Percentiles rank a stretch among this genome's conserved stretches.
Evolutionary conservation across 305 asterid genomes (phyloP).

Genomic region (Fraxinus greggii): DNA sequence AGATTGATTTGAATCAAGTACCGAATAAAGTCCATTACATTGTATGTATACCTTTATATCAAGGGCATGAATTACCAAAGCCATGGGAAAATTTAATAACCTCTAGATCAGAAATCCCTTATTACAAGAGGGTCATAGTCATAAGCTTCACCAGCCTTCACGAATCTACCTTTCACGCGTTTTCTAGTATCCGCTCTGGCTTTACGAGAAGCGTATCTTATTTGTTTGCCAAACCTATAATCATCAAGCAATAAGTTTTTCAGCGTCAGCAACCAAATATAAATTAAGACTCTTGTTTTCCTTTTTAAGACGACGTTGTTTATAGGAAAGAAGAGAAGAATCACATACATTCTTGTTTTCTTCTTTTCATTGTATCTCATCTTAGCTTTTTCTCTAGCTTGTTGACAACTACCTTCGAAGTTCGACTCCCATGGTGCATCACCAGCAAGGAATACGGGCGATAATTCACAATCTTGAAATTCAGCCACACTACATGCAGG

Average conservation of each 20-base stretch:
- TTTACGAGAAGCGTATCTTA: conserved; percentile 82
- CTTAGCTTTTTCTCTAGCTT: conserved; percentile 70
- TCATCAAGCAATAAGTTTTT: neutral
- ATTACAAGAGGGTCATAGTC: conserved; percentile 51
- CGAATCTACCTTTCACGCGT: conserved; percentile 87
- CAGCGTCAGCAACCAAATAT: neutral
- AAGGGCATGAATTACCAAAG: neutral
- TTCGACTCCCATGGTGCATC: conserved; percentile 64
- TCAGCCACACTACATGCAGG: conserved; percentile 47
- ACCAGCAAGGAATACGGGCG: conserved; percentile 45
- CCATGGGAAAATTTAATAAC: neutral
- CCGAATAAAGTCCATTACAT: neutral
- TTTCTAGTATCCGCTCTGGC: conserved; percentile 86
- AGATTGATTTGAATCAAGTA: neutral
- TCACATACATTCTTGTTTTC: conserved; percentile 64
- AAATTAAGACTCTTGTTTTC: neutral
- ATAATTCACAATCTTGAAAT: conserved; percentile 62
- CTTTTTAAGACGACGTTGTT: neutral
- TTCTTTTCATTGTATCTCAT: conserved; percentile 84
- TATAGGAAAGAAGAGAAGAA: neutral
- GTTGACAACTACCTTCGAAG: conserved; percentile 50
- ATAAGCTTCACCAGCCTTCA: conserved; percentile 64
- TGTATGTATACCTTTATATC: neutral
- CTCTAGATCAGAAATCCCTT: conserved; percentile 30
- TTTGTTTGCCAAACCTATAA: conserved; percentile 76